These are phyloP conservation scores for Penicillium sp. DNA, from an alignment of 2,329 filamentous ascomycete genomes.

Conservation along the genomic window DNA sequence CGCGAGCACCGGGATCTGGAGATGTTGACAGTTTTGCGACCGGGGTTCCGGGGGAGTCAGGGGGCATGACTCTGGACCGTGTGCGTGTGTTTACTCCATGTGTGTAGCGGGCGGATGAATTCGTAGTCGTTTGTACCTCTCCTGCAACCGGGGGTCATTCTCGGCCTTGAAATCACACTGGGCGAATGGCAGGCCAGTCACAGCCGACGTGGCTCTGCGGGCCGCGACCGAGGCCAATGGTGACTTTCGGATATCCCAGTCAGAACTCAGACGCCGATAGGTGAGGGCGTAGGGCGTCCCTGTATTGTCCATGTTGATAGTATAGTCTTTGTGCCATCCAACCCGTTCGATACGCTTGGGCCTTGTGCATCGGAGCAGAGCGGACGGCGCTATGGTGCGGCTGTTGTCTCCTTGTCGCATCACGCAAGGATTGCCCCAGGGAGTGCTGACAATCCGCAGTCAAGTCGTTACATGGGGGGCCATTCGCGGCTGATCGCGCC, in stretches of 20 bases:
- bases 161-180: neutral
- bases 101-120: neutral
- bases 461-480: neutral
- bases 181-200: neutral
- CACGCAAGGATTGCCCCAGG: neutral
- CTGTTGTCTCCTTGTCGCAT: neutral
- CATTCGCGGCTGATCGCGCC: neutral
- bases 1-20: neutral
- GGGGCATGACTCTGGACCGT: neutral
- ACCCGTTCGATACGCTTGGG: neutral
- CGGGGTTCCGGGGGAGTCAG: neutral
- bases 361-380: neutral
- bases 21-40: neutral
- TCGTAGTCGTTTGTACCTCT: neutral
- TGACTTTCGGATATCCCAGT: neutral
- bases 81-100: neutral
- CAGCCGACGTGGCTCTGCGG: neutral
- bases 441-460: neutral
- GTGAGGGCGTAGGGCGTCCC: neutral
- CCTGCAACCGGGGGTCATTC: neutral
- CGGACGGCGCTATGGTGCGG: neutral
- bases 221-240: conserved; percentile 1
- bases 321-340: neutral
- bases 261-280: too few relatives aligned
- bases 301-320: neutral